Evolutionary conservation across 2,329 filamentous ascomycete species (phyloP), one percentile per base, ranked within the genome.

Genomic region (Pseudocercospora macadamiae): DNA sequence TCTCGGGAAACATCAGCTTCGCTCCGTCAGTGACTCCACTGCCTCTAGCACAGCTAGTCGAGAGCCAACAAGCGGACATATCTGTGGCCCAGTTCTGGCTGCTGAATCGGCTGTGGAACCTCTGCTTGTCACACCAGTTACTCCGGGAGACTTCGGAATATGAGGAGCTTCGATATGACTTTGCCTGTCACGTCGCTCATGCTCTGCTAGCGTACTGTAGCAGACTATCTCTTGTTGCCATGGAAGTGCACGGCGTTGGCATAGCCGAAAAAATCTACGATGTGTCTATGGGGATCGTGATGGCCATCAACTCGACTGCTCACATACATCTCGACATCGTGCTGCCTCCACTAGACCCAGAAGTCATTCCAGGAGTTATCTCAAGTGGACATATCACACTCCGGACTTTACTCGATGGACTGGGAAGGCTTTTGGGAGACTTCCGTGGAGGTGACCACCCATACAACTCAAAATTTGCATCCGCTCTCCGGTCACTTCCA

Each of bases 11-110:
- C 42, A 73, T 76, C 49, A 74, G 70, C 59, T 76, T 76, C 54
- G 73, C 76, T 39, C 68, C 70, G 42, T 70, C 70, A 2, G 71
- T 71, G 26, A 68, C 62, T 19, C 64, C 71, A 10, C 60, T 62
- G 8, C 64, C 65, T 2, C 51, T 67, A 5, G 42, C 45, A 0
- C 60, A 63, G 49, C 52, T 73, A 57, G 32, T 68, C 1, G 76
- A 78, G 54, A 77, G 73, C 2, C 76, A 79, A 60, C 73, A 73
- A 44, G 76, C 76, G 1, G 76, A 79, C 57, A 72, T 78, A 2
- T 73, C 74, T 1, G 68, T 78, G 18, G 77, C 76, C 2, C 75
- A 78, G 55, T 75, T 77, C 61, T 79, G 76, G 76, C 69, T 77
- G 5, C 70, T 76, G 26, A 77, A 78, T 34, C 72, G 76, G 8